A percentile compares a stretch with the other conserved stretches of the same genome.
phyloP scores from a whole-genome alignment of 2,329 filamentous ascomycete genomes.

The Alternaria burnsii region DNA sequence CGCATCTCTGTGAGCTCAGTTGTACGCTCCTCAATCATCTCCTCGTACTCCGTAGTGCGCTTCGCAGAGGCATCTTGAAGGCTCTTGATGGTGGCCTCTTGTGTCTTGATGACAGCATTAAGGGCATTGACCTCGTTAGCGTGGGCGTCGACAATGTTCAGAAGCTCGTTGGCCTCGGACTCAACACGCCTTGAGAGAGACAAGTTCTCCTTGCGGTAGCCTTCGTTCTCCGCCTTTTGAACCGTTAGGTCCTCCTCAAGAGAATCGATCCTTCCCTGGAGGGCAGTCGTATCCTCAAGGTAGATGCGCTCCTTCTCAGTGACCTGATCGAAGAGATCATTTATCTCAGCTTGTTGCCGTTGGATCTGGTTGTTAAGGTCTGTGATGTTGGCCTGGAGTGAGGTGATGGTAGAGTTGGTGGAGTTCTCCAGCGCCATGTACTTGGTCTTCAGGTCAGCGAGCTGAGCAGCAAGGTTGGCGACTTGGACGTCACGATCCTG shows the following conservation, averaged over 20 bases:
- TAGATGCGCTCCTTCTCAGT: conserved; percentile 38
- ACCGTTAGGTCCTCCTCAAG: conserved; percentile 34
- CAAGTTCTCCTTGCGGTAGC: conserved; percentile 38
- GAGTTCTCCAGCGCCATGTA: conserved; percentile 43
- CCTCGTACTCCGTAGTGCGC: conserved; percentile 34
- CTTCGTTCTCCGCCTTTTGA: conserved; percentile 34
- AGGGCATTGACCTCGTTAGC: conserved; percentile 46
- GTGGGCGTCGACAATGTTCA: conserved; percentile 39
- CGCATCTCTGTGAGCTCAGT: conserved; percentile 47
- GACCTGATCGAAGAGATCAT: conserved; percentile 40
- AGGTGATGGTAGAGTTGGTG: conserved; percentile 41
- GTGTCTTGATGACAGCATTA: conserved; percentile 48
- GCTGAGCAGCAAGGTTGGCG: conserved; percentile 44
- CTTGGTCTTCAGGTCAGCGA: conserved; percentile 45
- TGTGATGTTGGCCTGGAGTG: conserved; percentile 50
- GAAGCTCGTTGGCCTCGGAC: conserved; percentile 39
- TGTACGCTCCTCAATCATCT: conserved; percentile 36
- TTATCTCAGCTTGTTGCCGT: conserved; percentile 51
- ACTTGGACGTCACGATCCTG: conserved; percentile 46
- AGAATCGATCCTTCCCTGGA: conserved; percentile 32
- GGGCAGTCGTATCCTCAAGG: conserved; percentile 35
- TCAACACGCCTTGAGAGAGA: conserved; percentile 42
- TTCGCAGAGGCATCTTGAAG: conserved; percentile 40
- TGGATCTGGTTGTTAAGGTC: conserved; percentile 53
- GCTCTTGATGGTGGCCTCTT: conserved; percentile 50